Evolutionary conservation across 306 rosid genomes (phyloP).

Genomic region (Vigna reflexopilosa): DNA sequence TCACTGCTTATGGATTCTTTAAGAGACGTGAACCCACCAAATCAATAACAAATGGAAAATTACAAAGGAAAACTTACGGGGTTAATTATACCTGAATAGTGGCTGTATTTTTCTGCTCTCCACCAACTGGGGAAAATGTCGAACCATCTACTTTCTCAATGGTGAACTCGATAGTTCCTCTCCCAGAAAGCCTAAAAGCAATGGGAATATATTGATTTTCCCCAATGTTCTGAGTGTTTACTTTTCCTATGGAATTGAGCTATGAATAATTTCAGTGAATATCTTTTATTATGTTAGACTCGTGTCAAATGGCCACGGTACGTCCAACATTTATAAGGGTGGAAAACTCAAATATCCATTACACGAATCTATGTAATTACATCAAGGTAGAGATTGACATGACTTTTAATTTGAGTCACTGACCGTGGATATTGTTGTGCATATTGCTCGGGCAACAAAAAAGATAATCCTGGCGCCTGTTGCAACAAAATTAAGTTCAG

Average conservation of each 20-base stretch:
- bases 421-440: conserved; percentile 76
- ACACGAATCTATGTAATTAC: background rate
- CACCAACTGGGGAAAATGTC: conserved; percentile 82
- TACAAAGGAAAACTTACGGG: conserved; percentile 23
- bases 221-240: conserved; percentile 1
- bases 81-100: conserved; percentile 67
- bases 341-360: conserved; percentile 13
- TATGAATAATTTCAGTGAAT: background rate
- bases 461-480: conserved; percentile 97
- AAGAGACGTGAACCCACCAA: conserved; percentile 35
- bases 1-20: conserved; percentile 14
- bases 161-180: conserved; percentile 87
- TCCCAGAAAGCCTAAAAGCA: conserved; percentile 75
- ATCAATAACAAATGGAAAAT: conserved; percentile 21
- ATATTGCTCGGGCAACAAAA: conserved; percentile 79
- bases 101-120: conserved; percentile 78
- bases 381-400: conserved; percentile 15
- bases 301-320: background rate
- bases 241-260: conserved; percentile 10
- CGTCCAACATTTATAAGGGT: conserved; percentile 15
- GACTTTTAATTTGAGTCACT: conserved; percentile 39
- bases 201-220: conserved; percentile 44
- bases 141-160: conserved; percentile 87
- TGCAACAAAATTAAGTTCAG: conserved; percentile 46
- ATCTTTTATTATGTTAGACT: conserved; percentile 14